phyloP scores from a whole-genome alignment of 2,329 filamentous ascomycete species.

The Pochonia chlamydosporia region DNA sequence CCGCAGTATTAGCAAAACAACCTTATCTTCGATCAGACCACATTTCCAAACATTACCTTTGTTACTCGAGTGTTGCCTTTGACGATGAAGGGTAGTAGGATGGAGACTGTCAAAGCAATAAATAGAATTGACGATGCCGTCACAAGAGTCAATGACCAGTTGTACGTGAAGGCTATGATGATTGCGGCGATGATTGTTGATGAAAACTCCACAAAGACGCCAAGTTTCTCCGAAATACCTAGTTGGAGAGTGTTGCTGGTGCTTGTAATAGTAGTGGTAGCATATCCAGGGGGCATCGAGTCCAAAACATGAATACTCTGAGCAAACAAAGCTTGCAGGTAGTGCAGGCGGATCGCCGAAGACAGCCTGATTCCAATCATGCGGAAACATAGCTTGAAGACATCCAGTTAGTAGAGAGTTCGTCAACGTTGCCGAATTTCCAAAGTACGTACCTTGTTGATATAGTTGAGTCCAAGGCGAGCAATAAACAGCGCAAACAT shows the following conservation, averaged over 20 bases:
- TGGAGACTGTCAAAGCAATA: constrained; percentile 41
- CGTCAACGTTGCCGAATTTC: background rate
- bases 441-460: constrained; percentile 42
- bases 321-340: constrained; percentile 56
- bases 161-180: constrained; percentile 50
- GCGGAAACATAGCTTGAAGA: constrained; percentile 47
- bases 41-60: constrained; percentile 21
- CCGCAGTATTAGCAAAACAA: background rate
- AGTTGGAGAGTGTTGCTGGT: constrained; percentile 60
- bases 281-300: constrained; percentile 56
- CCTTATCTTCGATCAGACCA: background rate
- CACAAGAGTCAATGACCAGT: constrained; percentile 55
- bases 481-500: constrained; percentile 67
- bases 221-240: constrained; percentile 59
- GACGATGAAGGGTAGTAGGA: constrained; percentile 50
- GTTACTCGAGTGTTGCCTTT: constrained; percentile 41
- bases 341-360: constrained; percentile 56
- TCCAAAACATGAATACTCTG: constrained; percentile 66
- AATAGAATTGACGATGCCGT: constrained; percentile 52
- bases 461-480: constrained; percentile 57
- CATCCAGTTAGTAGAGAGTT: background rate
- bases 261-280: constrained; percentile 57
- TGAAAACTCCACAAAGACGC: constrained; percentile 50
- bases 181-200: constrained; percentile 47
- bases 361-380: constrained; percentile 58